These are phyloP conservation scores for Diutina rugosa DNA, from an alignment of 1,139 yeast species.

Conservation along the genomic window DNA sequence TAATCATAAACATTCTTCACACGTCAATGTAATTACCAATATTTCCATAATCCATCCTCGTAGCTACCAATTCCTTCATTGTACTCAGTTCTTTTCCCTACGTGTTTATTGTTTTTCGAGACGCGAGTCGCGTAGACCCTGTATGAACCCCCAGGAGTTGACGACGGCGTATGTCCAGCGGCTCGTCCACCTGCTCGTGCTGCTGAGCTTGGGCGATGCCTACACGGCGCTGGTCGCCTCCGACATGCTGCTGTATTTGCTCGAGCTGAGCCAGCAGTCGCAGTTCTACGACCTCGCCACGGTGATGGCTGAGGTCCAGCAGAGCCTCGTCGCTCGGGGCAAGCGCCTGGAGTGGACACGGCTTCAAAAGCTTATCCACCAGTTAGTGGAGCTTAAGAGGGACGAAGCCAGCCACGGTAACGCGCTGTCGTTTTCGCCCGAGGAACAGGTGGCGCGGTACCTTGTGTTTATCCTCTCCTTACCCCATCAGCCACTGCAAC, in stretches of 20 bases:
- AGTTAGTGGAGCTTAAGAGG: not conserved
- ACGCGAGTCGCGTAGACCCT: not conserved
- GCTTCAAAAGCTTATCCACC: not conserved
- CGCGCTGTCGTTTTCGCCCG: not conserved
- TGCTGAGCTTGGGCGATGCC: not conserved
- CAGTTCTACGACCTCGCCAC: not conserved
- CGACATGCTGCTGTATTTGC: not conserved
- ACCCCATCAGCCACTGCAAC: not conserved
- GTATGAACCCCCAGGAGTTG: not conserved
- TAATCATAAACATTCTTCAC: too few species aligned
- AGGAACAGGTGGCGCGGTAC: not conserved
- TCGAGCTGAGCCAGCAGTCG: not conserved
- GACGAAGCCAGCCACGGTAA: not conserved
- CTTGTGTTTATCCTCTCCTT: not conserved
- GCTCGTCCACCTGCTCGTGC: not conserved
- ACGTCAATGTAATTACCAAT: too few species aligned
- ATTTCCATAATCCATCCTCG: too few species aligned
- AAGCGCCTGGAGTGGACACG: not conserved
- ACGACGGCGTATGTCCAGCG: not conserved
- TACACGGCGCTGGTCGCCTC: constrained; percentile 2
- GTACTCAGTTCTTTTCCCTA: not conserved
- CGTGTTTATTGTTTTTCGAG: not conserved
- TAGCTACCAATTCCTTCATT: not conserved
- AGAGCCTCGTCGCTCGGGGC: not conserved
- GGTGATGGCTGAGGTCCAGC: not conserved